Conservation (phyloP, 2,329 filamentous ascomycete genomes). For the Leptographium radiaticola region DNA sequence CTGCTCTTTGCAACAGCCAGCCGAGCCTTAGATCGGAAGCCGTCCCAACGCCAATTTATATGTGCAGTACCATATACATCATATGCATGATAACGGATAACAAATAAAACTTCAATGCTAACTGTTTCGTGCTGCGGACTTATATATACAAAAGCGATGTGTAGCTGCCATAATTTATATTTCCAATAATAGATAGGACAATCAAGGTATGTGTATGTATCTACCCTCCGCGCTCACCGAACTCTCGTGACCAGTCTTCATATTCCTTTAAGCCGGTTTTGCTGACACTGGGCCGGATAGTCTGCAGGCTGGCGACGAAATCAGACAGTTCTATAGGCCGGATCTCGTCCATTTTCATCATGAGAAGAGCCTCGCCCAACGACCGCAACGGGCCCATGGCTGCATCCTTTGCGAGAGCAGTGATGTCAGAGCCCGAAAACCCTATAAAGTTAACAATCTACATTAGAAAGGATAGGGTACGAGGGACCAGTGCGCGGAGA, state of each 20-base stretch:
- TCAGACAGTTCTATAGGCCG: constrained; percentile 71
- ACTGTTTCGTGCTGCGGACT: not conserved
- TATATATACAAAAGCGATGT: not conserved
- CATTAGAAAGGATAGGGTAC: not conserved
- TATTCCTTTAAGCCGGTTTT: constrained; percentile 74
- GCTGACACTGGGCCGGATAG: constrained; percentile 82
- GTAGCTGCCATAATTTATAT: not conserved
- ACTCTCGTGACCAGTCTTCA: constrained; percentile 88
- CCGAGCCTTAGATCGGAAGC: not conserved
- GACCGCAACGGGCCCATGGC: constrained; percentile 92
- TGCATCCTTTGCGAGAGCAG: constrained; percentile 89
- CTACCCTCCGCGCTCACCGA: constrained; percentile 79
- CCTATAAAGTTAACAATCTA: constrained; percentile 34
- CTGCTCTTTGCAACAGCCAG: too few relatives aligned
- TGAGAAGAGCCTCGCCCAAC: constrained; percentile 75
- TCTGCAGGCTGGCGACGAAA: constrained; percentile 71
- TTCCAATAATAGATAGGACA: not conserved
- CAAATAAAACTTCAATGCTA: not conserved
- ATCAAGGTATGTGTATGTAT: not conserved
- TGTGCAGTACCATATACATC: not conserved
- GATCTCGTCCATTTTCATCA: constrained; percentile 91
- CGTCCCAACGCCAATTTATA: not conserved
- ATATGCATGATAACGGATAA: not conserved
- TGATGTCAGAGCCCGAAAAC: constrained; percentile 97
- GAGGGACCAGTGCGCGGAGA: not conserved